Evolutionary conservation across 208 protist genomes (phyloP).

Genomic region (Trypanosoma theileri): DNA sequence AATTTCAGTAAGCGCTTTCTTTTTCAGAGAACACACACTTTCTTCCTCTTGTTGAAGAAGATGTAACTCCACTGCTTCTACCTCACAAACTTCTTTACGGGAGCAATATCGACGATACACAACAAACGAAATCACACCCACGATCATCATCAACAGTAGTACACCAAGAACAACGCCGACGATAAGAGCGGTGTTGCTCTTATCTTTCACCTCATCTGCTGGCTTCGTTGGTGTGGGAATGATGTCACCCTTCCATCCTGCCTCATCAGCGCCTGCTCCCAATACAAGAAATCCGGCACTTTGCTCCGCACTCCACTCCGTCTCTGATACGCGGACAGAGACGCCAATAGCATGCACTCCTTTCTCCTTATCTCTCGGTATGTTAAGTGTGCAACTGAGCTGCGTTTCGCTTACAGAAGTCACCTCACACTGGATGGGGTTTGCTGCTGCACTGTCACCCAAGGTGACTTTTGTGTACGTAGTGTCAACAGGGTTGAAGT

Average conservation of each 20-base stretch:
- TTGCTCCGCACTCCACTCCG: conserved; percentile 15
- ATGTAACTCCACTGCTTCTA: neutral
- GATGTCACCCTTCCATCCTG: conserved; percentile 9
- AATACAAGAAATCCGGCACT: conserved; percentile 22
- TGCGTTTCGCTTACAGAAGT: neutral
- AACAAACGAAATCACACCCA: neutral
- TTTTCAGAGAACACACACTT: conserved; percentile 1
- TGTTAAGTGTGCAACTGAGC: conserved; percentile 13
- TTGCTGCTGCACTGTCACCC: neutral
- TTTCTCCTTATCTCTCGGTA: conserved; percentile 6
- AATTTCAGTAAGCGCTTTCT: neutral
- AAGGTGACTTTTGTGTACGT: conserved; percentile 11
- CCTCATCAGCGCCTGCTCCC: neutral
- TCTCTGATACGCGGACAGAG: conserved; percentile 2
- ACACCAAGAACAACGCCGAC: conserved; percentile 6
- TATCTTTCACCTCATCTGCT: neutral
- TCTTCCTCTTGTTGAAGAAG: conserved; percentile 6
- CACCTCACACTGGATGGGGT: conserved; percentile 15
- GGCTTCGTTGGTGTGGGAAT: neutral
- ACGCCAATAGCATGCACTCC: conserved; percentile 7
- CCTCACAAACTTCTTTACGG: neutral
- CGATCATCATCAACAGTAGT: neutral
- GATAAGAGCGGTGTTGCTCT: neutral
- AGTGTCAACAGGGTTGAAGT: conserved; percentile 16
- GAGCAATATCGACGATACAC: neutral